Base-by-base conservation (phyloP, 1,139 yeast species). In the Hemisphaericaspora xylanilytica region DNA sequence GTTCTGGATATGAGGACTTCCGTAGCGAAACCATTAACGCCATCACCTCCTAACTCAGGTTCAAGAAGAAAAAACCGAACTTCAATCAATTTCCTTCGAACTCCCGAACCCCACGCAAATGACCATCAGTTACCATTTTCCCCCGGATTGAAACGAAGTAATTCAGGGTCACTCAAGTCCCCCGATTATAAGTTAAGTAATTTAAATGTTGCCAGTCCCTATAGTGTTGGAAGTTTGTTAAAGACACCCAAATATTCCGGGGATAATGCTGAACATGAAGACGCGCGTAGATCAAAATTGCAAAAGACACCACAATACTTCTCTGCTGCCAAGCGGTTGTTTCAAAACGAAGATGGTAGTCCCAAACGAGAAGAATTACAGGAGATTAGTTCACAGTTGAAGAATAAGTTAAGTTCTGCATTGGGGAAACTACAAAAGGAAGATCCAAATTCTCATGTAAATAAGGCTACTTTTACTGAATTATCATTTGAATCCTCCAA, bases 251-350 rank as follows among this genome's bases (percentile, higher is more conserved):
- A 70, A 33, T 60, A 58, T 43, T 44, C 55, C 10, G 62, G 56
- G 12, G 55, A 59, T 44, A 67, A 63, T 37, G 54, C 62, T 12
- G 56, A 20, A 20, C 21, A 20, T 20, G 21, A 20, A 20, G 21
- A 52, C 35, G 59, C 29, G 8, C 37, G 36, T 13, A 44, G 43
- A 30, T 30, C 45, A 32, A 69, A 68, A 48, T 52, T 65, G 30
- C 67, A 65, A 46, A 65, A 63, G 39, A 68, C 74, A 4, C 71
- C 73, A 5, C 67, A 63, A 49, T 70, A 55, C 45, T 68, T 70
- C 43, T 60, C 67, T n/a, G 68, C 73, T 1, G 75, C 73, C 3
- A 62, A 59, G 40, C 60, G 61, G 38, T 53, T 70, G 21, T 57
- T 55, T 30, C 57, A 61, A 37, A 47, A 50, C 33, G 60, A 56